These are phyloP conservation scores for Geotrichum klebahnii DNA, from an alignment of 1,139 yeast species.

Conservation along the genomic window DNA sequence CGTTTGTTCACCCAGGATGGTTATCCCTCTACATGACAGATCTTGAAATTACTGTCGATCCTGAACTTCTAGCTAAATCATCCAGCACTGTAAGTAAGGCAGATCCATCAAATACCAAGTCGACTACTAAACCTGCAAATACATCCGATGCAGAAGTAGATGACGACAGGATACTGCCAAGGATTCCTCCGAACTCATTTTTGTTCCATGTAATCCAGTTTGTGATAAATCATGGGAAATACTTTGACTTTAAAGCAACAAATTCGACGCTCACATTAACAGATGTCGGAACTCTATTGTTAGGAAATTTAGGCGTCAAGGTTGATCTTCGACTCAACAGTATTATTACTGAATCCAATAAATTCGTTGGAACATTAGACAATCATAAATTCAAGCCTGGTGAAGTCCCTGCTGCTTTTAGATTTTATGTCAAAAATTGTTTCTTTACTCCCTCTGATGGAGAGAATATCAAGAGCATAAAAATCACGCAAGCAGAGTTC, in stretches of 20 bases:
- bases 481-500: slow-evolving; percentile 35
- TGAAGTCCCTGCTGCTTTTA: slow-evolving; percentile 34
- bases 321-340: slow-evolving; percentile 32
- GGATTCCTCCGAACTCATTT: slow-evolving; percentile 29
- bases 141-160: background rate
- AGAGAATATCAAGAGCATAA: too few species aligned
- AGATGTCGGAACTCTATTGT: slow-evolving; percentile 31
- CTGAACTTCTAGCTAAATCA: slow-evolving; percentile 22
- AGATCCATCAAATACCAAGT: too few species aligned
- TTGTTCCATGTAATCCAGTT: slow-evolving; percentile 30
- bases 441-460: slow-evolving; percentile 29
- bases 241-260: slow-evolving; percentile 31
- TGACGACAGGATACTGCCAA: slow-evolving; percentile 25
- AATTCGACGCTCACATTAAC: slow-evolving; percentile 31
- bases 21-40: slow-evolving; percentile 33
- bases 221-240: slow-evolving; percentile 31
- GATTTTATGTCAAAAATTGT: slow-evolving; percentile 32
- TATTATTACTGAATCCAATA: slow-evolving; percentile 23
- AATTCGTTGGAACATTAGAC: slow-evolving; percentile 39
- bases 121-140: background rate
- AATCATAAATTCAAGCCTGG: slow-evolving; percentile 31
- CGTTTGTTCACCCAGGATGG: slow-evolving; percentile 43
- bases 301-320: slow-evolving; percentile 32
- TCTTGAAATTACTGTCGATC: slow-evolving; percentile 35
- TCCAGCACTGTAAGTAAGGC: too few species aligned